Evolutionary conservation across 1,139 yeast genomes (phyloP), one percentile per base, ranked within the genome.

Genomic region (Taphrina flavorubra): DNA sequence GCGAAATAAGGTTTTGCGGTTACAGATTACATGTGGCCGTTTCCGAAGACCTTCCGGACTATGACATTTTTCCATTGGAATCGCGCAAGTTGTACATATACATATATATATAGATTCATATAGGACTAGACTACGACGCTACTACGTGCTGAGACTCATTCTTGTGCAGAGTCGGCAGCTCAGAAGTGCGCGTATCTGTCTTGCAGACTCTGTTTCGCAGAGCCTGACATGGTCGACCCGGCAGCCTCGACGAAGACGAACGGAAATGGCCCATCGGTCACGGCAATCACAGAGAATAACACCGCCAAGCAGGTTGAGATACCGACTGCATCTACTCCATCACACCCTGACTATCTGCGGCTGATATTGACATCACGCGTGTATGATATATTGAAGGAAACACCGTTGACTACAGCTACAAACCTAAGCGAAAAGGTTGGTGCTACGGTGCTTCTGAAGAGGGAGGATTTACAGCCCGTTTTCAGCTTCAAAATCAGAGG

Each of bases 401-500:
- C 97, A 0, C 97, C 98, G 1, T 81, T 92, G 56, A 85, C 90
- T 0, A 82, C 83, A 58, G 99, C 97, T 0, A 84, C 86, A 10
- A 87, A 89, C 57, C 81, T 94, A 68, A 87, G 95, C 1, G 87
- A 87, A 68, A 87, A 86, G 75, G 82, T 87, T 31, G 89, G 89
- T 63, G 83, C 96, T 55, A 87, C 87, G 61, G 87, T 95, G 16
- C 82, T 84, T 71, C 81, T 94, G 73, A 94, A 94, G 76, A 84
- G 99, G 73, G 99, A 94, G 77, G 99, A 95, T 76, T 82, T 92
- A 61, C 84, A 91, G 69, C 98, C 99, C 0, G 99, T 95, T 13
- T 94, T 94, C 78, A 89, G 97, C 51, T 94, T 94, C 84, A 94
- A 94, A 80, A 83, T 94, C 71, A 87, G 99, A 77, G 99, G 99